phyloP scores from a whole-genome alignment of 371 early-diverging fungal genomes.

The Chytridium lagenaria region DNA sequence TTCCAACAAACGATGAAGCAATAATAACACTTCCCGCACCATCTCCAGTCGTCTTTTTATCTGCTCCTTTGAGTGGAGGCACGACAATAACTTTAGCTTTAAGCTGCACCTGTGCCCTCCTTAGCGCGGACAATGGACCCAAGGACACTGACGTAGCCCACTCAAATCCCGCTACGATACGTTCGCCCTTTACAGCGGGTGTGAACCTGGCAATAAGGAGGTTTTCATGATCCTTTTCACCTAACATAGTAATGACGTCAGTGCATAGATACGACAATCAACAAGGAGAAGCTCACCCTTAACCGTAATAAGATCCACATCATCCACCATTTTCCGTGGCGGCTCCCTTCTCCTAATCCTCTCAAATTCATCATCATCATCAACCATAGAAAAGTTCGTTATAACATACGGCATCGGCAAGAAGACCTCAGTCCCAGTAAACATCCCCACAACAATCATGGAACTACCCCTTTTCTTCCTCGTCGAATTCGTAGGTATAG shows the following conservation, averaged over 20 bases:
- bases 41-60: background rate
- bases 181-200: background rate
- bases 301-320: background rate
- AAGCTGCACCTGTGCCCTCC: background rate
- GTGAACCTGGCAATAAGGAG: constrained; percentile 5
- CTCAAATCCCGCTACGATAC: background rate
- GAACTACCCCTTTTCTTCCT: background rate
- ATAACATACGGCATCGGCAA: background rate
- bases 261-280: background rate
- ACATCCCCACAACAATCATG: constrained; percentile 7
- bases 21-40: background rate
- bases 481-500: background rate
- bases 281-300: background rate
- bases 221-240: constrained; percentile 4
- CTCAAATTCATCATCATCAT: no score
- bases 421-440: background rate
- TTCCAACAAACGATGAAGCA: background rate
- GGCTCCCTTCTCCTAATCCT: background rate
- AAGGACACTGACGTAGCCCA: background rate
- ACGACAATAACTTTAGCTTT: background rate
- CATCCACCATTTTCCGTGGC: background rate
- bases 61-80: background rate
- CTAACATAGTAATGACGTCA: background rate
- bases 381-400: no score
- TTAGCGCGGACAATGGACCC: background rate